Percentiles rank a stretch among this genome's conserved stretches.
Evolutionary conservation across 2,329 filamentous ascomycete genomes (phyloP).

Genomic region (Exutisphaerella laricina): DNA sequence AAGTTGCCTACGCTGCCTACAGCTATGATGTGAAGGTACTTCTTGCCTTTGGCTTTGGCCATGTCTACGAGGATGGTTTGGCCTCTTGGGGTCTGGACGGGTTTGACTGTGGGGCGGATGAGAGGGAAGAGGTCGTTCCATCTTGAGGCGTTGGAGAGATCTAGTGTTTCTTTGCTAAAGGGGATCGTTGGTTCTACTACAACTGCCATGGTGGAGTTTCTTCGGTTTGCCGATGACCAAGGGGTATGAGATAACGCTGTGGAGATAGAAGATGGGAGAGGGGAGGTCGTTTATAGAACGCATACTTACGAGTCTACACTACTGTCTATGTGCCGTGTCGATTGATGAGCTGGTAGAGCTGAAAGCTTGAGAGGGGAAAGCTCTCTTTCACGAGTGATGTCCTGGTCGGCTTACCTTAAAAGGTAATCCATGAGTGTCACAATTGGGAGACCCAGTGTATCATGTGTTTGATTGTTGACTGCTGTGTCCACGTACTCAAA

Average conservation of each 20-base stretch:
- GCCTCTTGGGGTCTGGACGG: conserved; percentile 25
- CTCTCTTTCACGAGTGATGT: conserved; percentile 1
- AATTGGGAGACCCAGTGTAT: no score
- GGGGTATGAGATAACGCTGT: conserved; percentile 2
- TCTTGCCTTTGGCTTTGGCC: conserved; percentile 22
- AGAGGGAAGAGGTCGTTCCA: conserved; percentile 34
- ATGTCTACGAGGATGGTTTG: conserved; percentile 32
- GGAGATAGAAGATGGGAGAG: background rate
- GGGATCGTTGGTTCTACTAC: conserved; percentile 35
- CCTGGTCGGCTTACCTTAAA: conserved; percentile 2
- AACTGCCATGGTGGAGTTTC: conserved; percentile 28
- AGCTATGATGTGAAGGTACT: conserved; percentile 27
- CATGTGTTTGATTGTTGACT: no score
- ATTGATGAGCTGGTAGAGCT: background rate
- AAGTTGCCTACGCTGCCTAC: conserved; percentile 30
- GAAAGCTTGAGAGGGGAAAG: conserved; percentile 2
- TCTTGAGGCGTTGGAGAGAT: conserved; percentile 28
- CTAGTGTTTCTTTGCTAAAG: conserved; percentile 25
- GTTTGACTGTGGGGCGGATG: conserved; percentile 29
- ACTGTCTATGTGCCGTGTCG: background rate
- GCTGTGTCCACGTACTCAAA: background rate
- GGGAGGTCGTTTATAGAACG: background rate
- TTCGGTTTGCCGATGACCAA: background rate
- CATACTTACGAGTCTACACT: background rate
- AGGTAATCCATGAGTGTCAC: conserved; percentile 5